These are phyloP conservation scores for Phytopythium aichiense DNA, from an alignment of 352 stramenopile species.

Conservation along the genomic window DNA sequence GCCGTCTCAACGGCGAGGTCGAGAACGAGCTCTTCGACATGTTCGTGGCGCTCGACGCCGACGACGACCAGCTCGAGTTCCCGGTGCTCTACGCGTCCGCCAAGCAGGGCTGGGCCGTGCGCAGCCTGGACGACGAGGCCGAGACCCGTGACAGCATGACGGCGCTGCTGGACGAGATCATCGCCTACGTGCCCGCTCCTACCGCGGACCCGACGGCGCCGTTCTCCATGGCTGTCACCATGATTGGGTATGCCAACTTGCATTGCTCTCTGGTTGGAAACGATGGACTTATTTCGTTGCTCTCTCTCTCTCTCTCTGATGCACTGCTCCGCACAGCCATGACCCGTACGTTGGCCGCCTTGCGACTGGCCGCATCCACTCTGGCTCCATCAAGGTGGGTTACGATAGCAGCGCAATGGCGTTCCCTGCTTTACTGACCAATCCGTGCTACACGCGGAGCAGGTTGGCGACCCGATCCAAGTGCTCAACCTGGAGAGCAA, in stretches of 20 bases:
- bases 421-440: neutral
- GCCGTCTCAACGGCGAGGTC: constrained; percentile 90
- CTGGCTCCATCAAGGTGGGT: constrained; percentile 79
- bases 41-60: constrained; percentile 92
- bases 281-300: neutral
- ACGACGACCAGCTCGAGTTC: constrained; percentile 97
- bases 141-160: constrained; percentile 87
- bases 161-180: constrained; percentile 96
- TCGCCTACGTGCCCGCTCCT: constrained; percentile 91
- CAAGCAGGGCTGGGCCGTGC: constrained; percentile 95
- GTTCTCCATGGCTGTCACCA: constrained; percentile 96
- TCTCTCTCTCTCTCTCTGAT: no score
- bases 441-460: neutral
- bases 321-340: constrained; percentile 65
- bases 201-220: constrained; percentile 66
- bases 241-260: constrained; percentile 65
- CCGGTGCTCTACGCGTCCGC: constrained; percentile 95
- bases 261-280: neutral
- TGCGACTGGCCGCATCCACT: constrained; percentile 94
- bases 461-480: constrained; percentile 87
- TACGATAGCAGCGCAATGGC: neutral
- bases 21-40: constrained; percentile 98
- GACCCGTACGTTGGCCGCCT: constrained; percentile 98
- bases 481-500: constrained; percentile 87
- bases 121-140: constrained; percentile 72